phyloP scores from a whole-genome alignment of 148 eudicot species.

The Cornus florida region DNA sequence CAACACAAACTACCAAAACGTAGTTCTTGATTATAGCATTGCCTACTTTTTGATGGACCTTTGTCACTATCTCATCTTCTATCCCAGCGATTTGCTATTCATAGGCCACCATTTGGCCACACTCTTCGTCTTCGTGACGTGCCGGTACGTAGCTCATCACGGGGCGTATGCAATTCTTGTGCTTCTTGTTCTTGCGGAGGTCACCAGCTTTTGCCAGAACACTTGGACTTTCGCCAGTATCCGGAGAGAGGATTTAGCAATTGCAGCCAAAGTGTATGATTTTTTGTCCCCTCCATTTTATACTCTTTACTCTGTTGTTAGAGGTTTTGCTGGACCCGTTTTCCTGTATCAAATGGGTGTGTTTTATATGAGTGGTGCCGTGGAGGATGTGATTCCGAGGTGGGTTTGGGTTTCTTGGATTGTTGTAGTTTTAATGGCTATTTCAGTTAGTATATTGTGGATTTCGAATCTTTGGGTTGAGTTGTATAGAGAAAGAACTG shows the following conservation, averaged over 20 bases:
- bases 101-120: constrained; percentile 78
- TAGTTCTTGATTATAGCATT: constrained; percentile 66
- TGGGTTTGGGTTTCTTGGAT: no score
- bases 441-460: no score
- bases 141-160: constrained; percentile 53
- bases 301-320: no score
- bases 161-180: constrained; percentile 63
- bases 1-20: constrained; percentile 46
- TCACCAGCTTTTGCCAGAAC: constrained; percentile 74
- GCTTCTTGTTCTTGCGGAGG: constrained; percentile 63
- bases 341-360: no score
- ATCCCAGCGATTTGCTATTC: constrained; percentile 63
- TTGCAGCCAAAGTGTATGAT: constrained; percentile 48
- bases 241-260: constrained; percentile 31
- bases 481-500: constrained; percentile 13
- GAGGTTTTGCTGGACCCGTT: no score
- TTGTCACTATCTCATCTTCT: constrained; percentile 57
- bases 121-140: constrained; percentile 70
- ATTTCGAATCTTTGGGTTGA: no score
- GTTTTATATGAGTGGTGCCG: constrained; percentile 26
- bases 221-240: constrained; percentile 70
- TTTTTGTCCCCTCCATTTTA: no score
- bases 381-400: no score
- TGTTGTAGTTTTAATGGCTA: no score
- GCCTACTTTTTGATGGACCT: constrained; percentile 76